Percentiles rank a stretch among this genome's conserved stretches.
Conservation (phyloP, 2,329 filamentous ascomycete genomes). For the Aspergillus puulaauensis region DNA sequence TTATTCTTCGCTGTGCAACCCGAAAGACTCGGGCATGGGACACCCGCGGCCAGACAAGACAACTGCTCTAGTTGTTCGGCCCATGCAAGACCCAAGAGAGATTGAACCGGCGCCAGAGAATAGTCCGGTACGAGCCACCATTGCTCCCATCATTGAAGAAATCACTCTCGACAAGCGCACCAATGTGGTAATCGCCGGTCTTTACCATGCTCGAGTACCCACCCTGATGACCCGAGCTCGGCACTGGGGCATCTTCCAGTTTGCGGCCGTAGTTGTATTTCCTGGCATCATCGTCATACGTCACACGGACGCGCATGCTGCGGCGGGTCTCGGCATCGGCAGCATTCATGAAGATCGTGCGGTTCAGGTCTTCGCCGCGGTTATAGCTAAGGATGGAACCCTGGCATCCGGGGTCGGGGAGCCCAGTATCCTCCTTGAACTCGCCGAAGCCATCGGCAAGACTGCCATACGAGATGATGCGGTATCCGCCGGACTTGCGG, state of each 20-base stretch:
- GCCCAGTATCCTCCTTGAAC: not conserved
- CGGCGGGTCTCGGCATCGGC: constrained; percentile 2
- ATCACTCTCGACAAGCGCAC: constrained; percentile 6
- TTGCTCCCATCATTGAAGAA: constrained; percentile 7
- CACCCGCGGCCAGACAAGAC: not conserved
- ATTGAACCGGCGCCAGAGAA: constrained; percentile 12
- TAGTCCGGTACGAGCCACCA: not conserved
- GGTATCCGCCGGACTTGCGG: not conserved
- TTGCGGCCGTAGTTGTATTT: constrained; percentile 10
- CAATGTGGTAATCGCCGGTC: not conserved
- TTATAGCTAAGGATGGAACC: constrained; percentile 8
- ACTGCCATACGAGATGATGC: not conserved
- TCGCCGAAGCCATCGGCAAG: not conserved
- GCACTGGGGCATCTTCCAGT: constrained; percentile 3
- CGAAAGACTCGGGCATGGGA: no score
- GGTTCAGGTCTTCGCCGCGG: not conserved
- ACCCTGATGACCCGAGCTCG: not conserved
- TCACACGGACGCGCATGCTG: constrained; percentile 6
- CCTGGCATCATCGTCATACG: constrained; percentile 2
- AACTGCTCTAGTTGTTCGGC: constrained; percentile 1
- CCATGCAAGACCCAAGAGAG: constrained; percentile 12
- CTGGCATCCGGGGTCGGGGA: constrained; percentile 9
- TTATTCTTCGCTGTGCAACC: no score
- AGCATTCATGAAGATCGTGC: constrained; percentile 10
- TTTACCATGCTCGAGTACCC: not conserved